Evolutionary conservation across 768 basidiomycete genomes (phyloP), one percentile per base, ranked within the genome.

Genomic region (Boletus rubescentipes): DNA sequence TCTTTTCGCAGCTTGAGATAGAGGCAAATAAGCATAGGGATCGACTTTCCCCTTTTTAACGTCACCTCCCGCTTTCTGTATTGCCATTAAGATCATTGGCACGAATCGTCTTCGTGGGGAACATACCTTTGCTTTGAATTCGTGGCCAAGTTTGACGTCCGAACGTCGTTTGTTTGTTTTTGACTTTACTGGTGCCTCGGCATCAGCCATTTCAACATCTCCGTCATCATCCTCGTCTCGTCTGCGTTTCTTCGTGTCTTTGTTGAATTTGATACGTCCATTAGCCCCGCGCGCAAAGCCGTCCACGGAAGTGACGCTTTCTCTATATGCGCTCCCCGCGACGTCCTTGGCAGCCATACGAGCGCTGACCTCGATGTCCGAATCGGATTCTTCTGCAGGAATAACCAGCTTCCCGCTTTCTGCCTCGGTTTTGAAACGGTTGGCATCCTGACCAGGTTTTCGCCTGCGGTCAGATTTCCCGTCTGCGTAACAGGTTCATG

Each of bases 111-210:
- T 37, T 41, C 32, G 43, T 11, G 10, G 7, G 38, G 20, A 56
- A 71, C 84, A 51, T 60, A 93, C 95, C 85, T 94, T 98, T 30
- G 97, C 92, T 70, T 89, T 95, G 79, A 97, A 98, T 69, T 98
- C 94, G 14, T 84, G 84, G 12, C 97, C 97, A 46, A 80, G 80
- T 73, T 69, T 79, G 44, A 69, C 75, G 73, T 76, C 82, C 71
- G 75, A 82, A 77, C 72, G 78, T 62, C 72, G 70, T 69, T 79
- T 77, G 63, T 73, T 81, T 77, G 75, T 81, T 79, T 70, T 77
- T 38, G 64, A 56, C 16, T 63, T 60, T 4, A 61, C 64, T n/a
- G 61, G 62, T 40, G 76, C 75, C 53, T 89, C 83, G 1, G 69
- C 80, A 55, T 93, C 91, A 23, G 76, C 90, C 82, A 93, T 87